phyloP scores from a whole-genome alignment of 1,284 basidiomycete genomes.

The Veloboletus limbatus region DNA sequence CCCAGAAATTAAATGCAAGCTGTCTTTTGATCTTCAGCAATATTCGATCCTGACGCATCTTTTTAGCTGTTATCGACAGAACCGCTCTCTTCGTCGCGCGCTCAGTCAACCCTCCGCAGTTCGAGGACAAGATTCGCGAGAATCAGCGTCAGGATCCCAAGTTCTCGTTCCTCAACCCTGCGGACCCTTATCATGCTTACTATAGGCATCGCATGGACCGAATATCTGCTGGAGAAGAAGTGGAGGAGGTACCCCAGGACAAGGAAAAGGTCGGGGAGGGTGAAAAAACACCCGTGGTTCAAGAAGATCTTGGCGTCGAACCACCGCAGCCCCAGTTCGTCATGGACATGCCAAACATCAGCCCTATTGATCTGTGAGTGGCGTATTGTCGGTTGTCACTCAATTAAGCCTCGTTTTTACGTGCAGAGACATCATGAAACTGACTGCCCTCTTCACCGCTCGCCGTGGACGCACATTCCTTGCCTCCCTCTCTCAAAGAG shows the following conservation, averaged over 20 bases:
- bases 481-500: conserved; percentile 78
- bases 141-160: conserved; percentile 92
- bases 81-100: conserved; percentile 93
- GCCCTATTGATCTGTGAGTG: conserved; percentile 85
- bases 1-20: conserved; percentile 86
- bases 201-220: conserved; percentile 87
- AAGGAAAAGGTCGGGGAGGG: conserved; percentile 46
- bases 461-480: conserved; percentile 89
- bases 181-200: conserved; percentile 96
- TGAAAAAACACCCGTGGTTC: conserved; percentile 34
- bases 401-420: conserved; percentile 18
- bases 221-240: conserved; percentile 70
- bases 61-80: conserved; percentile 88
- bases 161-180: conserved; percentile 93
- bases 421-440: conserved; percentile 80
- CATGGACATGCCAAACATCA: conserved; percentile 87
- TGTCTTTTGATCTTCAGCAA: conserved; percentile 3
- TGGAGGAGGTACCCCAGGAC: conserved; percentile 52
- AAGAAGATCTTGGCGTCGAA: conserved; percentile 67
- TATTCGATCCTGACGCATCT: conserved; percentile 10
- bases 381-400: background rate
- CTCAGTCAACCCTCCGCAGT: conserved; percentile 82
- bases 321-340: conserved; percentile 85
- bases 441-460: conserved; percentile 96
- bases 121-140: conserved; percentile 95